These are phyloP conservation scores for Begonia loranthoides DNA, from an alignment of 306 rosid species.

Conservation along the genomic window DNA sequence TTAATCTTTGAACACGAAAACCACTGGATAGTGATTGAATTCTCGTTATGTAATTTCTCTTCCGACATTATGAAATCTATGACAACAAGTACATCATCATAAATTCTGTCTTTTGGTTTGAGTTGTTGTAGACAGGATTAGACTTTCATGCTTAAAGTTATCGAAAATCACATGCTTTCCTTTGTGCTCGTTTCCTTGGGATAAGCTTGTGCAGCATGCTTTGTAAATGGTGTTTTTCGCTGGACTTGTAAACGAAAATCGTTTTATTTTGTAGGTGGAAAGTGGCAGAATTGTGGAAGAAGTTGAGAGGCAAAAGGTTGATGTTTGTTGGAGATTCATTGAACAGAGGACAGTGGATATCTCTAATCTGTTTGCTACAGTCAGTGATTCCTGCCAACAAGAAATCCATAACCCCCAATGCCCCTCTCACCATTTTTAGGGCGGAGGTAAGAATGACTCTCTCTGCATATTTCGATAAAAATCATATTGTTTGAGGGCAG, in stretches of 20 bases:
- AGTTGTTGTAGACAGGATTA: no score
- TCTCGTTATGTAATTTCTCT: no score
- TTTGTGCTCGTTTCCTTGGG: not conserved
- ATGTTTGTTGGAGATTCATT: constrained; percentile 99
- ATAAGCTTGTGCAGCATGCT: constrained; percentile 1
- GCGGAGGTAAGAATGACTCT: constrained; percentile 49
- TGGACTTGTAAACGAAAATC: constrained; percentile 9
- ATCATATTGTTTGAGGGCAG: not conserved
- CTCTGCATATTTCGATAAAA: not conserved
- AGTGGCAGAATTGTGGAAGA: constrained; percentile 83
- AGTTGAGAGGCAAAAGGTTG: constrained; percentile 72
- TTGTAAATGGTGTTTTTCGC: not conserved
- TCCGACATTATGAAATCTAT: no score
- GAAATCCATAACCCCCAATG: constrained; percentile 91
- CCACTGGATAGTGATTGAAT: no score
- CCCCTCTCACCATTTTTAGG: constrained; percentile 76
- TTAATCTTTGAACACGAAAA: no score
- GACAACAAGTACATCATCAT: no score
- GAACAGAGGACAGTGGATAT: constrained; percentile 96
- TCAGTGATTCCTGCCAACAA: constrained; percentile 71
- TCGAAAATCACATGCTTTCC: no score
- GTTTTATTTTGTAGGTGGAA: constrained; percentile 39
- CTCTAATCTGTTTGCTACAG: constrained; percentile 88
- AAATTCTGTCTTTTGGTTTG: no score
- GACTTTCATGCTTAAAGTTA: no score